These are phyloP conservation scores for Aspergillus sergii DNA, from an alignment of 2,329 filamentous ascomycete species.

Conservation along the genomic window DNA sequence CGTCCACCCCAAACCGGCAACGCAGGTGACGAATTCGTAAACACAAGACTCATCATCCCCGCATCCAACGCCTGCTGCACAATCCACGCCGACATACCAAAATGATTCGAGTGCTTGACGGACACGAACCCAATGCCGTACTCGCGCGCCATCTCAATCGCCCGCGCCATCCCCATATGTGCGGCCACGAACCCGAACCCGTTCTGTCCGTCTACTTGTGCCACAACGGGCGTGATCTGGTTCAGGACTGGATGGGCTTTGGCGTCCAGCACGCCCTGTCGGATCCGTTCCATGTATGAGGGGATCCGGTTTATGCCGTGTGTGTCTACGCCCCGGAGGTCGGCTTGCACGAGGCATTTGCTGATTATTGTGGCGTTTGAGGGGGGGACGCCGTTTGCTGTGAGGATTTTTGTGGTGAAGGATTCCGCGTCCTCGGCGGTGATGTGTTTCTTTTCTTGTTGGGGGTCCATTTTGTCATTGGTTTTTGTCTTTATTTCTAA, in stretches of 20 bases:
- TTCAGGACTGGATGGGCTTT: slow-evolving; percentile 60
- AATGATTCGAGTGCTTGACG: slow-evolving; percentile 78
- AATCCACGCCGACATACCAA: slow-evolving; percentile 80
- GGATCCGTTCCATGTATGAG: slow-evolving; percentile 74
- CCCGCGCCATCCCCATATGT: slow-evolving; percentile 65
- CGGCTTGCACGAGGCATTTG: slow-evolving; percentile 70
- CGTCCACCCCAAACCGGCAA: slow-evolving; percentile 71
- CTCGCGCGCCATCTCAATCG: slow-evolving; percentile 66
- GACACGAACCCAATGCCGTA: slow-evolving; percentile 74
- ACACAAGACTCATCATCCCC: slow-evolving; percentile 69
- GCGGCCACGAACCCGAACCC: slow-evolving; percentile 76
- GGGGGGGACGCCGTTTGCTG: slow-evolving; percentile 57
- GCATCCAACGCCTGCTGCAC: slow-evolving; percentile 76
- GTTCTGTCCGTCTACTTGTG: slow-evolving; percentile 68
- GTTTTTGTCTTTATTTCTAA: neutral
- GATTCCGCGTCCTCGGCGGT: slow-evolving; percentile 14
- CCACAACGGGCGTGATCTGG: slow-evolving; percentile 70
- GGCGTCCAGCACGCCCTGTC: slow-evolving; percentile 68
- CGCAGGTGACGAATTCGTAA: slow-evolving; percentile 72
- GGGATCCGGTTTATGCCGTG: slow-evolving; percentile 79
- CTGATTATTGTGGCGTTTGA: slow-evolving; percentile 65
- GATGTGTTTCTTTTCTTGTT: slow-evolving; percentile 15
- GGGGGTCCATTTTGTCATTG: neutral
- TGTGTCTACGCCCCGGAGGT: slow-evolving; percentile 77
- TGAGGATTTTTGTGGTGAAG: slow-evolving; percentile 33